Base-by-base conservation (phyloP, 2,329 filamentous ascomycete species). In the Didymella sp. region DNA sequence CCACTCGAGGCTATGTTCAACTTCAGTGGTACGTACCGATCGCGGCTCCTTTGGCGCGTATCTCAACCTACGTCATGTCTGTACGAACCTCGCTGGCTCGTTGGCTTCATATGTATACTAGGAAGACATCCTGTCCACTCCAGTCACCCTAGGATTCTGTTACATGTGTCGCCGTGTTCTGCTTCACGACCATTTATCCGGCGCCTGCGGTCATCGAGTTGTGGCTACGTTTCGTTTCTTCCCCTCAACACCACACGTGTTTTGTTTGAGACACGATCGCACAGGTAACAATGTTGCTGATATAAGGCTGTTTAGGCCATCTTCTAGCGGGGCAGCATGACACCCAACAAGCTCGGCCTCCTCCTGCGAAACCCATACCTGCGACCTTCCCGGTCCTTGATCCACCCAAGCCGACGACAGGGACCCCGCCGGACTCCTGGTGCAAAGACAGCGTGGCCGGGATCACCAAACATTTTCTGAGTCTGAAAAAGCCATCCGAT, bases 381-480 rank as follows among this genome's bases (percentile, higher is more conserved):
- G 75, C 85, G 43, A 81, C 81, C 50, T 85, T 86, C 62, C 84
- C 84, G 28, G 67, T 69, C 50, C 79, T 82, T 59, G 63, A 70
- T 25, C 77, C 79, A 30, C 75, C 77, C 24, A 46, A 63, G 27
- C 70, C 72, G 15, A 72, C 66, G 40, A 51, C 45, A 50, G 43
- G 59, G 43, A 58, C 53, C 38, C 60, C 69, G 64, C 62, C 69
- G 31, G 57, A 66, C 8, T 51, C 74, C 57, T 77, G 77, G 67
- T 69, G 69, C 11, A 64, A 73, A 40, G 67, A 69, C 9, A 71
- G 60, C 37, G 74, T 59, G 63, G 79, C 67, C n/a, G 73, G 81
- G 13, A 73, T 82, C 44, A 68, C 76, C 51, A 65, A 76, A 21
- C 75, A 85, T 33, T 81, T 82, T 54, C 60, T 77, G 19, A 65